A percentile compares a stretch with the other conserved stretches of the same genome.
Conservation (phyloP, 495 filamentous ascomycete genomes). For the Aspergillus taichungensis region DNA sequence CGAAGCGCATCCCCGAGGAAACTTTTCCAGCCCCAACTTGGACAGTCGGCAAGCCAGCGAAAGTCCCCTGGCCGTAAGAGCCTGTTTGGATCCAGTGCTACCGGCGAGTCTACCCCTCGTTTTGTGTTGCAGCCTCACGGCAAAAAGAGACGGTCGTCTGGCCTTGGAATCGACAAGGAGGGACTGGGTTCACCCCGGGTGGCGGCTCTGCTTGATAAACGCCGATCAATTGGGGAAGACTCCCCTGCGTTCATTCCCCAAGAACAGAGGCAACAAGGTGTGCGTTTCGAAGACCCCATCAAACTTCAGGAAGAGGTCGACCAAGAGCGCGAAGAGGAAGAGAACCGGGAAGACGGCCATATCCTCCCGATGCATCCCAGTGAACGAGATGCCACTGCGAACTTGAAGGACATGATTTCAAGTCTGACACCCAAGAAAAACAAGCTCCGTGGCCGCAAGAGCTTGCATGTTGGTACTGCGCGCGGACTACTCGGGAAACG, state of each 20-base stretch:
- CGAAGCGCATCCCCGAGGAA: slow-evolving; percentile 46
- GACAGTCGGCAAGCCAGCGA: slow-evolving; percentile 28
- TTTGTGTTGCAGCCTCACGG: slow-evolving; percentile 58
- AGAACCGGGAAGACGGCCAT: slow-evolving; percentile 51
- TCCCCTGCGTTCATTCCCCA: slow-evolving; percentile 54
- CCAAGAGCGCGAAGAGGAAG: slow-evolving; percentile 54
- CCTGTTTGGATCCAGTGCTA: slow-evolving; percentile 51
- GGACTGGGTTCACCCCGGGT: slow-evolving; percentile 75
- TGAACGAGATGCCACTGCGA: slow-evolving; percentile 52
- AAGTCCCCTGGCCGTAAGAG: slow-evolving; percentile 32
- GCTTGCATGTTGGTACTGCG: slow-evolving; percentile 66
- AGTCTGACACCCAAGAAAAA: slow-evolving; percentile 70
- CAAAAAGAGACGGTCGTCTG: slow-evolving; percentile 50
- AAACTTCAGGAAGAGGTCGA: slow-evolving; percentile 62
- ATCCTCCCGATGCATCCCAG: slow-evolving; percentile 42
- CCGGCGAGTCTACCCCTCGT: slow-evolving; percentile 51
- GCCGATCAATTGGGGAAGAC: slow-evolving; percentile 60
- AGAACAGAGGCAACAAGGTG: slow-evolving; percentile 30
- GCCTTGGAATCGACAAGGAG: slow-evolving; percentile 63
- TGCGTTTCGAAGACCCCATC: slow-evolving; percentile 59
- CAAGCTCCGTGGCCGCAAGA: slow-evolving; percentile 59
- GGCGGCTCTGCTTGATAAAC: slow-evolving; percentile 61
- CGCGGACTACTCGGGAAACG: slow-evolving; percentile 68
- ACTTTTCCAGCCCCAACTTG: slow-evolving; percentile 42
- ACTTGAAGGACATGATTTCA: slow-evolving; percentile 67